phyloP scores from a whole-genome alignment of 805 yeast genomes.

The Monosporozyma servazzii region DNA sequence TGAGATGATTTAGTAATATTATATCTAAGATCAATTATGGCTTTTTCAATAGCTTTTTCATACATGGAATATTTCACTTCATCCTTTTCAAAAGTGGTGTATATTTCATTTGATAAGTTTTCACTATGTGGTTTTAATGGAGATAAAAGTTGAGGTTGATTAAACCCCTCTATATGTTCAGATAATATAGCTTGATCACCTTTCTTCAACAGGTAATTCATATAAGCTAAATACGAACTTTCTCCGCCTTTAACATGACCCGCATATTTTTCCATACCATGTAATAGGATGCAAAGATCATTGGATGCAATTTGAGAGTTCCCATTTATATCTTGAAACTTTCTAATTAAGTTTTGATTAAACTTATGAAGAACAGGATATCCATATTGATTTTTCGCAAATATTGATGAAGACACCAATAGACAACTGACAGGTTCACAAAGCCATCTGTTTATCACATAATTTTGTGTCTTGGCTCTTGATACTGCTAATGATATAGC shows the following conservation, averaged over 20 bases:
- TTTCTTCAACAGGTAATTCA: conserved; percentile 34
- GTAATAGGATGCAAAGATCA: conserved; percentile 37
- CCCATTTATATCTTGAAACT: conserved; percentile 34
- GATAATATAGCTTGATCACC: conserved; percentile 19
- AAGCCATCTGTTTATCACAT: conserved; percentile 52
- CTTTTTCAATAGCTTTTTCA: conserved; percentile 50
- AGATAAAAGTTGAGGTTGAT: conserved; percentile 26
- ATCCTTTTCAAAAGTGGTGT: conserved; percentile 66
- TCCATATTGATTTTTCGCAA: conserved; percentile 48
- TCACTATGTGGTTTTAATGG: conserved; percentile 70
- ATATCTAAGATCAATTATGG: conserved; percentile 34
- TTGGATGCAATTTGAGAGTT: conserved; percentile 26
- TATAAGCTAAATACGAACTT: conserved; percentile 34
- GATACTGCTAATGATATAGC: conserved; percentile 75
- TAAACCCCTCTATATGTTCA: conserved; percentile 1
- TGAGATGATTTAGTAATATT: conserved; percentile 5
- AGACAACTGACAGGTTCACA: conserved; percentile 57
- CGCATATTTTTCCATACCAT: conserved; percentile 42
- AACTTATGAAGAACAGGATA: conserved; percentile 58
- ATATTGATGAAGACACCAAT: conserved; percentile 45
- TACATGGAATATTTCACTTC: conserved; percentile 58
- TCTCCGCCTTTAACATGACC: conserved; percentile 30
- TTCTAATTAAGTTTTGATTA: conserved; percentile 41
- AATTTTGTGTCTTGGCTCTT: conserved; percentile 42
- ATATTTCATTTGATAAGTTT: conserved; percentile 49